A percentile compares a stretch with the other conserved stretches of the same genome.
phyloP scores from a whole-genome alignment of 2,329 filamentous ascomycete species.

The Scedosporium apiospermum region DNA sequence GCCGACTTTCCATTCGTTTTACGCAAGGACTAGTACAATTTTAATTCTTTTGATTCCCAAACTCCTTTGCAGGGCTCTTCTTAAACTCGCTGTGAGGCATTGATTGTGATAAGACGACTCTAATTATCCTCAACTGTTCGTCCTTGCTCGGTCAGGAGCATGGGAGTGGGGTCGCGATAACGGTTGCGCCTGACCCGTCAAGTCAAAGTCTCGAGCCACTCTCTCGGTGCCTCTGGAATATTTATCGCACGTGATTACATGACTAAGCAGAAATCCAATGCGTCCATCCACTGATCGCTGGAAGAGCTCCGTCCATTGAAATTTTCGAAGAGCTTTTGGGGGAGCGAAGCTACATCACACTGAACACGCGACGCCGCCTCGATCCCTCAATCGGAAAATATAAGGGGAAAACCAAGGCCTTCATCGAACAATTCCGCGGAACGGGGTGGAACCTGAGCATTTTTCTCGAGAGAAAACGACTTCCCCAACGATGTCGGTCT shows the following conservation, averaged over 20 bases:
- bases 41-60: background rate
- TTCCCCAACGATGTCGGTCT: constrained; percentile 3
- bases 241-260: background rate
- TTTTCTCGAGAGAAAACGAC: background rate
- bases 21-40: background rate
- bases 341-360: background rate
- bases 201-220: too few species aligned
- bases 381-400: background rate
- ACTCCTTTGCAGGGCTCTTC: background rate
- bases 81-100: background rate
- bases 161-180: background rate
- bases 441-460: background rate
- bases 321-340: background rate
- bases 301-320: background rate
- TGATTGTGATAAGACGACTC: background rate
- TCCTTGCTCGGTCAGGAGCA: background rate
- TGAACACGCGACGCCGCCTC: background rate
- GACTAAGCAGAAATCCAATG: background rate
- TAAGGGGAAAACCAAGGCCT: background rate
- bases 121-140: background rate
- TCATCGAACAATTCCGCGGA: background rate
- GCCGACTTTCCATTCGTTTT: background rate
- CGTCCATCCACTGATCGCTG: background rate
- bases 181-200: too few species aligned
- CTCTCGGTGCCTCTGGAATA: too few species aligned